A percentile compares a stretch with the other conserved stretches of the same genome.
phyloP scores from a whole-genome alignment of 768 basidiomycete genomes.

The Hydnum rufescens region DNA sequence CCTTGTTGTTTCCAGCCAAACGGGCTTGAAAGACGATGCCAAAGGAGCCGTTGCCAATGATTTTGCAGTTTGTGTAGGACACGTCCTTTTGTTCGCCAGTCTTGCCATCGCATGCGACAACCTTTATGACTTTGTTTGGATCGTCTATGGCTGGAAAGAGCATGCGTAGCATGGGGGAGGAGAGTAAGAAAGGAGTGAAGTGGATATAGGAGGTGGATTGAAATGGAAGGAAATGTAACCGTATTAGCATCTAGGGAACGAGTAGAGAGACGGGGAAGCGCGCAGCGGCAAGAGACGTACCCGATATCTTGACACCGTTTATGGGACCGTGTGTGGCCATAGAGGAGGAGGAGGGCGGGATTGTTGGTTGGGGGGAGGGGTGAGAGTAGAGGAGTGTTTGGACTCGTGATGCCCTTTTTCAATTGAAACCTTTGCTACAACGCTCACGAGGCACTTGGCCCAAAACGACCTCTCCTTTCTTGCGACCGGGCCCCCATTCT shows the following conservation, averaged over 20 bases:
- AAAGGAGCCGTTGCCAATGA: slow-evolving; percentile 97
- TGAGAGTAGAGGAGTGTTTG: not conserved
- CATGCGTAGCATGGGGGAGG: slow-evolving; percentile 9
- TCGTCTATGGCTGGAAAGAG: slow-evolving; percentile 38
- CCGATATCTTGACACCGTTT: slow-evolving; percentile 73
- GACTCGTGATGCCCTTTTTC: not conserved
- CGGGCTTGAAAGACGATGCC: slow-evolving; percentile 97
- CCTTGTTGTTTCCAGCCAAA: slow-evolving; percentile 45
- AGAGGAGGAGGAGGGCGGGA: not conserved
- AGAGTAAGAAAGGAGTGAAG: slow-evolving; percentile 7
- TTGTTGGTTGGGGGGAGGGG: not conserved
- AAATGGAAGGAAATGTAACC: not conserved
- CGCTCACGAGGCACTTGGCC: not conserved
- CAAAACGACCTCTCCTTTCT: not conserved
- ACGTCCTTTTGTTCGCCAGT: slow-evolving; percentile 71
- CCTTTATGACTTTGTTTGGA: slow-evolving; percentile 89
- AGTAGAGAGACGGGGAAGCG: slow-evolving; percentile 11
- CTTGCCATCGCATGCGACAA: slow-evolving; percentile 90
- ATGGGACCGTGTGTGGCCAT: slow-evolving; percentile 35
- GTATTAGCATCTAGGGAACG: slow-evolving; percentile 2
- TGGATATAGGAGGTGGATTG: slow-evolving; percentile 6
- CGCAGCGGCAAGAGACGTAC: slow-evolving; percentile 28
- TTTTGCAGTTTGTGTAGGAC: slow-evolving; percentile 92
- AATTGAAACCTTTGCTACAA: not conserved
- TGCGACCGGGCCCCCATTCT: not conserved